These are phyloP conservation scores for Monosporascus sp. DNA, from an alignment of 2,329 filamentous ascomycete species.

Conservation along the genomic window DNA sequence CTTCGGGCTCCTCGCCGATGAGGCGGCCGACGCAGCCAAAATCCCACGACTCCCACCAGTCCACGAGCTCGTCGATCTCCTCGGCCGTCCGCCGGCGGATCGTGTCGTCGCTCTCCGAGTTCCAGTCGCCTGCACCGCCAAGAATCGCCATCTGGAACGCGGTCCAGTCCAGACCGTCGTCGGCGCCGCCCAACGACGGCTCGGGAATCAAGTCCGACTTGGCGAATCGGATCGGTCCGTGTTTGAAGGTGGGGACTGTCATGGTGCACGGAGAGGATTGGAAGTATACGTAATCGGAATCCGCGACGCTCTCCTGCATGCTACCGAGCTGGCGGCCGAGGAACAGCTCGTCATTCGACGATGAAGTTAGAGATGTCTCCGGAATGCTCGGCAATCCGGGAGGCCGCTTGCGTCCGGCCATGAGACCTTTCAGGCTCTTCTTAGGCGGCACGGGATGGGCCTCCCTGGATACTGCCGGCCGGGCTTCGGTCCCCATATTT, in stretches of 20 bases:
- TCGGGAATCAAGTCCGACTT: slow-evolving; percentile 37
- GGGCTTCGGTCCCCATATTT: slow-evolving; percentile 5
- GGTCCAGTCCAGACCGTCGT: slow-evolving; percentile 56
- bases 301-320: slow-evolving; percentile 19
- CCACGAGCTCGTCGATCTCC: slow-evolving; percentile 42
- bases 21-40: slow-evolving; percentile 41
- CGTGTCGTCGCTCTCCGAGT: slow-evolving; percentile 38
- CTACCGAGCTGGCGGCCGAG: slow-evolving; percentile 7
- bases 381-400: slow-evolving; percentile 24
- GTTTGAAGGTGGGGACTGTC: slow-evolving; percentile 44
- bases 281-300: slow-evolving; percentile 44
- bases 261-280: slow-evolving; percentile 45
- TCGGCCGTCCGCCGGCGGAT: slow-evolving; percentile 37
- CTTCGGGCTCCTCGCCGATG: slow-evolving; percentile 21
- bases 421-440: slow-evolving; percentile 21
- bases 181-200: slow-evolving; percentile 32
- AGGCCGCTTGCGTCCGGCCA: slow-evolving; percentile 15
- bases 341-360: slow-evolving; percentile 14
- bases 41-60: slow-evolving; percentile 49
- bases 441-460: slow-evolving; percentile 28
- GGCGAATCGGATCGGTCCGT: slow-evolving; percentile 51
- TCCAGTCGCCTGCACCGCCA: slow-evolving; percentile 50
- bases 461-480: slow-evolving; percentile 13
- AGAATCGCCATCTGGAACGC: slow-evolving; percentile 62
- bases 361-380: slow-evolving; percentile 12